phyloP scores from a whole-genome alignment of 768 basidiomycete species.

The Artomyces pyxidatus region DNA sequence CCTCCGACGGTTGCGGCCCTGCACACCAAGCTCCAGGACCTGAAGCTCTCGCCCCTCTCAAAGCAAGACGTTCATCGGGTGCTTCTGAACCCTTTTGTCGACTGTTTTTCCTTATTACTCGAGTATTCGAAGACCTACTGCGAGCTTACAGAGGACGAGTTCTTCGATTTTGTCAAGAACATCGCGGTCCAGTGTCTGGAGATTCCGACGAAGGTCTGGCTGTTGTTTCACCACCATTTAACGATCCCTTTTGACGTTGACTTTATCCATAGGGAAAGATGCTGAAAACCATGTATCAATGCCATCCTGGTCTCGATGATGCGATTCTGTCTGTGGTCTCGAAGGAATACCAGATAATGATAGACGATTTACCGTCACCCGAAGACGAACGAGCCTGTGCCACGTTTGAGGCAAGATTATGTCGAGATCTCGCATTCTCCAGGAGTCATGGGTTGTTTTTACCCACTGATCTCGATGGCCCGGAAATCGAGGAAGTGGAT shows the following conservation, averaged over 20 bases:
- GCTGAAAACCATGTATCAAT: conserved; percentile 47
- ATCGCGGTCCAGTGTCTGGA: conserved; percentile 53
- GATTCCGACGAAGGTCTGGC: conserved; percentile 43
- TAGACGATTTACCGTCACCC: conserved; percentile 49
- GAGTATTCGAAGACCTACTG: conserved; percentile 38
- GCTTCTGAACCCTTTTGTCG: conserved; percentile 63
- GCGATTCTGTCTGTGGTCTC: conserved; percentile 38
- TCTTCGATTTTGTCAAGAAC: conserved; percentile 42
- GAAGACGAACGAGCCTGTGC: conserved; percentile 40
- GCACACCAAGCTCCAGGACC: conserved; percentile 43
- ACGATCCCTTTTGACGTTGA: conserved; percentile 11
- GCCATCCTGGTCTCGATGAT: conserved; percentile 34
- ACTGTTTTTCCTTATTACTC: conserved; percentile 37
- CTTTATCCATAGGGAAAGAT: conserved; percentile 49
- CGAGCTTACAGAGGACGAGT: conserved; percentile 34
- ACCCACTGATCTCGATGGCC: too few relatives aligned
- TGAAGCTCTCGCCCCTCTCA: conserved; percentile 49
- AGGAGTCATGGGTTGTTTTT: conserved; percentile 20
- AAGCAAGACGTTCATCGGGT: conserved; percentile 52
- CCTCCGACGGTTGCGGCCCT: conserved; percentile 10
- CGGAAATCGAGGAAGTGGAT: too few relatives aligned
- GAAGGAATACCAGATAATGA: conserved; percentile 39
- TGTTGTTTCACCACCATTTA: background rate
- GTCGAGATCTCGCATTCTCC: conserved; percentile 31
- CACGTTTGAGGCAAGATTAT: conserved; percentile 42